These are phyloP conservation scores for Priceomyces fermenticarens DNA, from an alignment of 805 yeast genomes.

Conservation along the genomic window DNA sequence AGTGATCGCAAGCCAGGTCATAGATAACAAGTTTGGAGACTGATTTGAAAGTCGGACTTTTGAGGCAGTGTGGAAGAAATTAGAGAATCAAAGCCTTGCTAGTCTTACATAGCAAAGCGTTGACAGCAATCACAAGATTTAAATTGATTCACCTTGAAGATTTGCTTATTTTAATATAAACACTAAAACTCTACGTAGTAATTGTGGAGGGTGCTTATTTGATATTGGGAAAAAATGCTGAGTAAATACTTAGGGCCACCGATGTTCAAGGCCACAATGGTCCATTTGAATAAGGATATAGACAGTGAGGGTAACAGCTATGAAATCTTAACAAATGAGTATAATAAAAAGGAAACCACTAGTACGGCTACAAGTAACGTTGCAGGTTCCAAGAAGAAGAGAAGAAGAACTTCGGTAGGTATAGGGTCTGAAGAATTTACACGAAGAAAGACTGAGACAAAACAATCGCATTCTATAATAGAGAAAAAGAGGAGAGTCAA, in stretches of 20 bases:
- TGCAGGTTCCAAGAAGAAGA: conserved; percentile 23
- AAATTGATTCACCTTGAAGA: too few species aligned
- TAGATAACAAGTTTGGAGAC: too few species aligned
- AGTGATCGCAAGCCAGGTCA: too few species aligned
- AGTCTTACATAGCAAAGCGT: too few species aligned
- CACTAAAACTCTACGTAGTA: too few species aligned
- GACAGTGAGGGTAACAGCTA: conserved; percentile 41
- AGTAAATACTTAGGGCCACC: conserved; percentile 33
- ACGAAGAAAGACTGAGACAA: conserved; percentile 40
- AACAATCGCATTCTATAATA: conserved; percentile 64
- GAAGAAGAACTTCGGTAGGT: conserved; percentile 38
- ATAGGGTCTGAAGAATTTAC: conserved; percentile 40
- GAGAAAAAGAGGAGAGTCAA: conserved; percentile 76
- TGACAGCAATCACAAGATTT: too few species aligned
- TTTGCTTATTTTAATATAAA: too few species aligned
- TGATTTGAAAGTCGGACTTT: too few species aligned
- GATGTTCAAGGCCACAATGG: conserved; percentile 41
- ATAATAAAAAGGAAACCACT: conserved; percentile 11
- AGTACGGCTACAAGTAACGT: conserved; percentile 1
- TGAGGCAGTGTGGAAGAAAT: too few species aligned
- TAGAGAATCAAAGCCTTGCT: too few species aligned
- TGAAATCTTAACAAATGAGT: conserved; percentile 41
- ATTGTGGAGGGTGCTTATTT: too few species aligned
- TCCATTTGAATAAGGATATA: conserved; percentile 41
- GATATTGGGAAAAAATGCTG: too few species aligned